A percentile compares a stretch with the other conserved stretches of the same genome.
Conservation (phyloP, 176 grass and related monocot genomes). For the Otatea glauca region DNA sequence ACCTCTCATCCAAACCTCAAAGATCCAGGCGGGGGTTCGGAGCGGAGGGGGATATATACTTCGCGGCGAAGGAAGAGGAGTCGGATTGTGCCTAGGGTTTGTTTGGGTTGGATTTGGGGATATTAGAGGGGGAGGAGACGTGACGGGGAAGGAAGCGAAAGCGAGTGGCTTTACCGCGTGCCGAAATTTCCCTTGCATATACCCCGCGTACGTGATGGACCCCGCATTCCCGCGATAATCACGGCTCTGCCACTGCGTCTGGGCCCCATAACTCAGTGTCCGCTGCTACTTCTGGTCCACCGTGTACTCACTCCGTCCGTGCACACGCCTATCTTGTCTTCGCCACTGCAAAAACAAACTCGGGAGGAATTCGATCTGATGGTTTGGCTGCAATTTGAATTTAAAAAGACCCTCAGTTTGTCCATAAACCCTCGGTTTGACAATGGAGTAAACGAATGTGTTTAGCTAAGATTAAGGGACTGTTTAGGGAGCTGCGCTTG, state of each 20-base stretch:
- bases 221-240: not conserved
- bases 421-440: no score
- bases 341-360: no score
- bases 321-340: no score
- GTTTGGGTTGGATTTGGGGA: slow-evolving; percentile 47
- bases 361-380: no score
- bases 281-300: not conserved
- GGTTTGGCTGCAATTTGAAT: not conserved
- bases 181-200: slow-evolving; percentile 40
- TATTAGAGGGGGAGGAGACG: slow-evolving; percentile 46
- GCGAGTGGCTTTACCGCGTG: slow-evolving; percentile 52
- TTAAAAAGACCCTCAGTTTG: not conserved
- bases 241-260: slow-evolving; percentile 11
- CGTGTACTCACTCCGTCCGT: no score
- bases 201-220: slow-evolving; percentile 20
- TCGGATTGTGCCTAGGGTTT: slow-evolving; percentile 40
- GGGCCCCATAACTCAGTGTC: not conserved
- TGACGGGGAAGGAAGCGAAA: slow-evolving; percentile 57
- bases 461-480: no score
- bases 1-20: not conserved
- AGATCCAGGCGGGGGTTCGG: not conserved
- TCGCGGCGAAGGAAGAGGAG: slow-evolving; percentile 46
- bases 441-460: no score
- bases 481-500: no score
- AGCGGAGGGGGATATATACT: slow-evolving; percentile 38